A percentile compares a stretch with the other conserved stretches of the same genome.
Conservation (phyloP, 441 rosid genomes). For the Pelargonium fulgidum region DNA sequence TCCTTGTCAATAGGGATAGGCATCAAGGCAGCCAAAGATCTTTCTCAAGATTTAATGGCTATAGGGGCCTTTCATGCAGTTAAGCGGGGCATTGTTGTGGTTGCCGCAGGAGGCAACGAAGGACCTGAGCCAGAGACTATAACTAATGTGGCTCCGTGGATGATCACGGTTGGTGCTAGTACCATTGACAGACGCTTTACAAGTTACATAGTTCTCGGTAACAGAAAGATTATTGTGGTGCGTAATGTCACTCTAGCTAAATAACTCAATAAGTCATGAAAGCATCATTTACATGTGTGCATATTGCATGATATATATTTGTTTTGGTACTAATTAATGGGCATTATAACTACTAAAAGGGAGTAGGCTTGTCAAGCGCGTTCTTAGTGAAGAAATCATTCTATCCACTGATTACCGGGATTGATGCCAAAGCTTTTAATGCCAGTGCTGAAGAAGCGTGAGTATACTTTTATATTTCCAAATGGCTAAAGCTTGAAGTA, state of each 20-base stretch:
- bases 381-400: background rate
- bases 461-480: background rate
- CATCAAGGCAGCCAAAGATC: background rate
- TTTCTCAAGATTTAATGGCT: background rate
- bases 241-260: background rate
- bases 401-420: background rate
- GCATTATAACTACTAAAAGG: background rate
- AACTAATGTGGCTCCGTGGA: background rate
- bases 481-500: too few relatives aligned
- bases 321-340: too few relatives aligned
- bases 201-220: background rate
- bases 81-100: background rate
- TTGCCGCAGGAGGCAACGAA: background rate
- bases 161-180: background rate
- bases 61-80: background rate
- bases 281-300: too few relatives aligned
- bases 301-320: too few relatives aligned
- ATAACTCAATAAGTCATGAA: too few relatives aligned
- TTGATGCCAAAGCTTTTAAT: background rate
- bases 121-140: background rate
- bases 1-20: background rate
- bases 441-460: background rate
- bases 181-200: background rate
- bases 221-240: background rate
- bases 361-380: background rate